These are phyloP conservation scores for Neopestalotiopsis sp. DNA, from an alignment of 2,329 filamentous ascomycete species.

Conservation along the genomic window DNA sequence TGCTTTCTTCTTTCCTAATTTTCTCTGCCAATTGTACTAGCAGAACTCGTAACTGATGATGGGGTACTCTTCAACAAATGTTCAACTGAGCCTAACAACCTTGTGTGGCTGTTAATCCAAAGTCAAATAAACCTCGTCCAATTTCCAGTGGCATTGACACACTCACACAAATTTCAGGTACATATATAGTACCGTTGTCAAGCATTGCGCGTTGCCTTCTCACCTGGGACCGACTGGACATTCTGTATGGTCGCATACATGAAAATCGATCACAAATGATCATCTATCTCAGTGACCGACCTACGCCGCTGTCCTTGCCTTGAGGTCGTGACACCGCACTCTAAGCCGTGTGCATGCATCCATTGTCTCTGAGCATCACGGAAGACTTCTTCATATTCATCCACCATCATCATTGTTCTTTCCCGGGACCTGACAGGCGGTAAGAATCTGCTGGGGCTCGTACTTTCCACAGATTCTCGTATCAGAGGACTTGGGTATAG, in stretches of 20 bases:
- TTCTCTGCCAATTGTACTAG: no score
- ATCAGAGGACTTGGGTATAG: neutral
- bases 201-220: neutral
- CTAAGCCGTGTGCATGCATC: neutral
- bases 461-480: neutral
- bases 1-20: neutral
- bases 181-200: neutral
- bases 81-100: neutral
- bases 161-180: neutral
- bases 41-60: neutral
- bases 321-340: neutral
- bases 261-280: conserved; percentile 9
- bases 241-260: neutral
- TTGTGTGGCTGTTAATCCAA: neutral
- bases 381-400: neutral
- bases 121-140: neutral
- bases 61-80: neutral
- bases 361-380: neutral
- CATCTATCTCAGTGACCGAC: neutral
- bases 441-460: neutral
- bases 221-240: neutral
- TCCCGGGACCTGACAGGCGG: neutral
- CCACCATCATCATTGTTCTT: neutral
- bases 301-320: neutral
- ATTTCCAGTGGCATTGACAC: neutral